Evolutionary conservation across 192 early-diverging fungal genomes (phyloP), one percentile per base, ranked within the genome.

Genomic region (Lobulomyces angularis): DNA sequence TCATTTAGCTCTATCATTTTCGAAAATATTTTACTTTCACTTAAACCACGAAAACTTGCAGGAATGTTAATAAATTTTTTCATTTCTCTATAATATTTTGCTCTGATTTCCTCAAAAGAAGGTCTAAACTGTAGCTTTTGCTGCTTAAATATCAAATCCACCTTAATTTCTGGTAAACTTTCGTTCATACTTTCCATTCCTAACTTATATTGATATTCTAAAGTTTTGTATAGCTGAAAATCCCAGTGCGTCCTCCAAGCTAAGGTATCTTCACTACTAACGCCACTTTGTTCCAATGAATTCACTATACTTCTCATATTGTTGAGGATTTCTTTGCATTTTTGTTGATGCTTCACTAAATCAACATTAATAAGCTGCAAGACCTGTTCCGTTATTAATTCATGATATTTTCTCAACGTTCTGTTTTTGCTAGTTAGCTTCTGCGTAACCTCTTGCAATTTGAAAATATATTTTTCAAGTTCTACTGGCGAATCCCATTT

Each of bases 31-130:
- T 47, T 28, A 9, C 27, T 46, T 1, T 74, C 64, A 1, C 62
- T 58, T 2, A 77, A 48, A 7, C 64, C 56, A 36, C 55, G 52
- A 47, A 77, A 74, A 1, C 53, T 14, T 17, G 51, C 39, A 8
- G 74, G 74, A 8, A 71, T 55, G 35, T 67, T 77, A 41, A 77
- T 71, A 39, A 74, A 61, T 43, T 67, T 67, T 48, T 74, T 74
- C 53, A 77, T 64, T 54, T 77, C 74, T 2, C 70, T 51, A 42
- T 71, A 77, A 50, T 74, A 77, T 43, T 74, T 74, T n/a, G 74
- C 67, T 31, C 61, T 51, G 42, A 77, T 62, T 45, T 77, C 73
- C 50, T 77, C 74, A 34, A 63, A 67, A 1, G 68, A 35, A 19
- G 74, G 74, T 2, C 70, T 46, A 43, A 67, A 65, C 41, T 67